Evolutionary conservation across 768 basidiomycete species (phyloP).

Genomic region (Tricholoma sp.): DNA sequence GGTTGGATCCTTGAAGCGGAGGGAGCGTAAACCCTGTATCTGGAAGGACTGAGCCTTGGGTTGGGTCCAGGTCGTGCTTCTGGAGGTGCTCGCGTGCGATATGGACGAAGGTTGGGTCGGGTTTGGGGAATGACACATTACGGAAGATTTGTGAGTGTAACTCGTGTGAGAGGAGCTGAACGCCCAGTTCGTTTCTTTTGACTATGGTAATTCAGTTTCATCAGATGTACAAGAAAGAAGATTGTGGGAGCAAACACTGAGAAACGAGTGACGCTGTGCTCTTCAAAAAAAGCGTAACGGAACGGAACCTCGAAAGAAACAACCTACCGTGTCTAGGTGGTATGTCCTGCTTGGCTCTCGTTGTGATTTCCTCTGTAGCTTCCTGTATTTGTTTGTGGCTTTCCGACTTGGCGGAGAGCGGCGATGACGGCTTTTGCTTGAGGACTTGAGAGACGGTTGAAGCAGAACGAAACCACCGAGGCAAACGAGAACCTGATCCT

Average conservation of each 20-base stretch:
- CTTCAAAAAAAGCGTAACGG: background rate
- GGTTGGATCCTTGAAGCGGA: constrained; percentile 69
- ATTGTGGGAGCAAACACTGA: background rate
- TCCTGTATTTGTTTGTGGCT: background rate
- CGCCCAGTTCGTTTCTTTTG: constrained; percentile 85
- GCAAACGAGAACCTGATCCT: constrained; percentile 23
- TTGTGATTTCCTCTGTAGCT: constrained; percentile 1
- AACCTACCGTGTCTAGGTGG: constrained; percentile 9
- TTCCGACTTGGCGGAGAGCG: constrained; percentile 3
- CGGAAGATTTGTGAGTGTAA: constrained; percentile 82
- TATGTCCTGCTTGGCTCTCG: constrained; percentile 3
- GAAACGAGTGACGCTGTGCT: background rate
- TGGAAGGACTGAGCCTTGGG: constrained; percentile 75
- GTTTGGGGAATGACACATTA: constrained; percentile 56
- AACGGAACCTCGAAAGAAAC: background rate
- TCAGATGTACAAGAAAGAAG: background rate
- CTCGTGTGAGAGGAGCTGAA: constrained; percentile 82
- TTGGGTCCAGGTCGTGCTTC: constrained; percentile 76
- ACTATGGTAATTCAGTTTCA: constrained; percentile 27
- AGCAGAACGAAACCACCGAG: constrained; percentile 27
- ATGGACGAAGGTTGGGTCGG: constrained; percentile 55
- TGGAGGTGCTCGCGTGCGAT: constrained; percentile 79
- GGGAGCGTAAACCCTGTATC: constrained; percentile 80
- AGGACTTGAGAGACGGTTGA: constrained; percentile 16
- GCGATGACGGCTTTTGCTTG: constrained; percentile 11